These are phyloP conservation scores for Ajuga chamaepitys DNA, from an alignment of 257 asterid genomes.

Conservation along the genomic window DNA sequence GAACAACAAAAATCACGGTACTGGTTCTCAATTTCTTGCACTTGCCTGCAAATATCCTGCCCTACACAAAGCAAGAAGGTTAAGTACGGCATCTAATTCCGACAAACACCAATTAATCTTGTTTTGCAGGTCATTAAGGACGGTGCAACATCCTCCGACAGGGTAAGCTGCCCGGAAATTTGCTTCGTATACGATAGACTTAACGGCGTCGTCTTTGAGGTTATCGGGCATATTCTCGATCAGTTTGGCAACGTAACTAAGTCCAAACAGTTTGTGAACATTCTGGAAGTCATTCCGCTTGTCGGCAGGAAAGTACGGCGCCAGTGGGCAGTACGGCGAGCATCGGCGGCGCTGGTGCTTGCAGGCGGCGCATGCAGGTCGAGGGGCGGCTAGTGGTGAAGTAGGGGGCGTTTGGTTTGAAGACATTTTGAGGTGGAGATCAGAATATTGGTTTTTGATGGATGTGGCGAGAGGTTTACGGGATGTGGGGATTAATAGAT, in stretches of 20 bases:
- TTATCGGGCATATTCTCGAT: background rate
- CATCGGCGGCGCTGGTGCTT: slow-evolving; percentile 36
- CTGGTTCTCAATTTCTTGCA: no score
- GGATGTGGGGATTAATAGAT: slow-evolving; percentile 10
- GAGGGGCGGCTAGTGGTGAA: no score
- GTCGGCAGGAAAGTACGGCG: slow-evolving; percentile 44
- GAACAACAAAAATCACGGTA: no score
- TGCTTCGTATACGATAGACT: slow-evolving; percentile 24
- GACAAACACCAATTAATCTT: background rate
- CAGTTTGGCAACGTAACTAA: slow-evolving; percentile 19
- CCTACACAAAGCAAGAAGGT: background rate
- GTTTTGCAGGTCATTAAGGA: background rate
- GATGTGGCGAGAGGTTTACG: background rate
- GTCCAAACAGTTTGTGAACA: slow-evolving; percentile 35
- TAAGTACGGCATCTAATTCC: slow-evolving; percentile 4
- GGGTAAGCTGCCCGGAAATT: slow-evolving; percentile 24
- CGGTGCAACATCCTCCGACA: slow-evolving; percentile 32
- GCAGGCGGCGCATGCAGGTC: slow-evolving; percentile 54
- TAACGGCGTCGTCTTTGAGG: slow-evolving; percentile 11
- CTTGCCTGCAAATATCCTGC: no score
- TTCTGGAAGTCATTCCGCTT: slow-evolving; percentile 24
- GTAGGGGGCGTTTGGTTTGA: no score
- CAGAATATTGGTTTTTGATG: no score
- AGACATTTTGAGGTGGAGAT: no score
- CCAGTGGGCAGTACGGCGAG: slow-evolving; percentile 17